Base-by-base conservation (phyloP, 2,329 filamentous ascomycete species). In the Aspergillus jensenii region DNA sequence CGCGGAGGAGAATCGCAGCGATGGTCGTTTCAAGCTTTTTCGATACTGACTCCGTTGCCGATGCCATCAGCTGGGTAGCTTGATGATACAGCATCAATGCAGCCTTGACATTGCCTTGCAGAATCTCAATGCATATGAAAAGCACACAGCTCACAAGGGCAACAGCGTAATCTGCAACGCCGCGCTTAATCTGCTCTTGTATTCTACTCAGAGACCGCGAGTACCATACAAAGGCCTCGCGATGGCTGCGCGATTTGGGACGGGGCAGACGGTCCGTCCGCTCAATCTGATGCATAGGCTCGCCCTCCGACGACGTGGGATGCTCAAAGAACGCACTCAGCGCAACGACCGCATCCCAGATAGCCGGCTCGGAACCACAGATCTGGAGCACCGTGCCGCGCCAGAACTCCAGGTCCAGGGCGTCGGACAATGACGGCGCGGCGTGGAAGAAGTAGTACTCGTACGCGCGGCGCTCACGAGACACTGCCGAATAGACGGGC, bases 311-410 rank as follows among this genome's bases (percentile, higher is more conserved):
- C 6, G 19, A 15, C 15, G 15, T 33, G 3, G 61, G 62, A 31
- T 63, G 27, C 43, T 67, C 65, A 31, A 58, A 68, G 5, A 68
- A 52, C 2, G 53, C 45, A 39, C 67, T 68, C 17, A 68, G 58
- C 6, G 67, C 58, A 17, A 62, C 62, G 1, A 67, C 50, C n/a
- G 67, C 66, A 51, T 68, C 67, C 65, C 65, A 68, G 15, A 69
- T 58, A 1, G 65, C 63, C 6, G 65, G 65, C 52, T 68, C 65
- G 15, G 58, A 59, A 15, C 66, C 62, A 41, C 62, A 67, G 7
- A 64, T 56, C 31, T 68, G 59, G 2, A 63, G 61, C 3, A 64
- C 62, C 12, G 66, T 53, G 4, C 55, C 52, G 7, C 58, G 62
- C 67, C 66, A 70, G n/a, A 69, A 67, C 3, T 56, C 47, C 33